Percentiles rank a stretch among this genome's conserved stretches.
phyloP scores from a whole-genome alignment of 1,284 basidiomycete species.

The Coniferiporia sulphurascens region DNA sequence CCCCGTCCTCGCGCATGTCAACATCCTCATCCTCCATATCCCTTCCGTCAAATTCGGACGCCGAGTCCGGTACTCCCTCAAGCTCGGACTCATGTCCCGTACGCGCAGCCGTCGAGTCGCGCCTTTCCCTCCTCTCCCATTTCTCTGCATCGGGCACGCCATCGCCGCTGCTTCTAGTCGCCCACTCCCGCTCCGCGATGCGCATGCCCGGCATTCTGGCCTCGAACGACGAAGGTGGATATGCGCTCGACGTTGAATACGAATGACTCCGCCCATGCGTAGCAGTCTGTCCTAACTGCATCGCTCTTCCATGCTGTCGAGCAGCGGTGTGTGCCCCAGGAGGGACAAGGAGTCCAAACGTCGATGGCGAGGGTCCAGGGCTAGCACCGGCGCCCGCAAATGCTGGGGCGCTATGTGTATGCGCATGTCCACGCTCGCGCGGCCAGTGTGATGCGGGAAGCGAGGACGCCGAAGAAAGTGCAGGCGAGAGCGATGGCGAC shows the following conservation, averaged over 20 bases:
- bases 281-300: background rate
- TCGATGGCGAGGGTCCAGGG: background rate
- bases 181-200: background rate
- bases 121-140: background rate
- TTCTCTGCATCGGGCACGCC: background rate
- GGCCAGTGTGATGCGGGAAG: background rate
- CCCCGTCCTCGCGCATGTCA: background rate
- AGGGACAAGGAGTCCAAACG: background rate
- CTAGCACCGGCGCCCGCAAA: background rate
- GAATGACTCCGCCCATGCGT: constrained; percentile 10
- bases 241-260: background rate
- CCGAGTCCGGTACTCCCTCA: constrained; percentile 5
- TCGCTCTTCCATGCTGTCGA: background rate
- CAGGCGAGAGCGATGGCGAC: background rate
- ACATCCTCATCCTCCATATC: background rate
- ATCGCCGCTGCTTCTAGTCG: background rate
- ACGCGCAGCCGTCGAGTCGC: constrained; percentile 12
- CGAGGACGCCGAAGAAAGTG: background rate
- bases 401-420: constrained; percentile 14
- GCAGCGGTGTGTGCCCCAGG: background rate
- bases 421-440: constrained; percentile 10
- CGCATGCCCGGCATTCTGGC: background rate
- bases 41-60: constrained; percentile 4
- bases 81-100: constrained; percentile 14
- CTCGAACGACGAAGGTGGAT: background rate